Evolutionary conservation across 2,329 filamentous ascomycete species (phyloP), one percentile per base, ranked within the genome.

Genomic region (Phialemoniopsis sp.): DNA sequence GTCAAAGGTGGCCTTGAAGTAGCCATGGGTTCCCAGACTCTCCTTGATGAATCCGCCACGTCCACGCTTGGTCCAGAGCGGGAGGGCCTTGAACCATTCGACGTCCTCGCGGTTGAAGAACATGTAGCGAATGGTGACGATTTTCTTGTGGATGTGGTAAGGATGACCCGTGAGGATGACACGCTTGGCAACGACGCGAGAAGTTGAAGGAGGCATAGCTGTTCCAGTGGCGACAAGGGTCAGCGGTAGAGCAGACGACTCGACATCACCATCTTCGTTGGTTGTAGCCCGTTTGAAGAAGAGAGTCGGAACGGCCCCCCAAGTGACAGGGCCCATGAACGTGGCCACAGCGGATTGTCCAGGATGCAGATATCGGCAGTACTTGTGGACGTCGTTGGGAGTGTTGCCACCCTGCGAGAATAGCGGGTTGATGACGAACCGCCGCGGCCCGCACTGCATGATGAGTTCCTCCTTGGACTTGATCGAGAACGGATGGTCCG

Each of bases 1-100:
- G 60, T 98, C 94, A 67, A 98, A 98, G 3, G 86, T 96, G 12
- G 93, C 93, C 74, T 98, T 98, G 78, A 97, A 97, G 70, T 98
- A 98, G n/a, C 93, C 93, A 63, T 98, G 93, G 29, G 93, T 98
- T 53, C 93, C 93, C 36, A 98, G 68, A 42, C 85, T 78, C 70
- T 98, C 93, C 72, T 96, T 96, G 70, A 98, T 81, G 61, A 83
- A 96, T 8, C 93, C 93, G 50, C 81, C 87, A 46, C 93, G 75
- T 7, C 93, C 93, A 21, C 91, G 71, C 68, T 81, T 87, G 5
- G 93, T 98, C 90, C 91, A 98, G 47, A 98, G 66, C 44, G 93
- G 91, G 58, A 98, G 63, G 1, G 91, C 91, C 70, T 95, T 95
- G 78, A 97, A 98, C 90, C 93, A 98, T 50, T 87, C 81, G 26